A percentile compares a stretch with the other conserved stretches of the same genome.
Evolutionary conservation across 192 early-diverging fungal genomes (phyloP).

Genomic region (Backusella westeae): DNA sequence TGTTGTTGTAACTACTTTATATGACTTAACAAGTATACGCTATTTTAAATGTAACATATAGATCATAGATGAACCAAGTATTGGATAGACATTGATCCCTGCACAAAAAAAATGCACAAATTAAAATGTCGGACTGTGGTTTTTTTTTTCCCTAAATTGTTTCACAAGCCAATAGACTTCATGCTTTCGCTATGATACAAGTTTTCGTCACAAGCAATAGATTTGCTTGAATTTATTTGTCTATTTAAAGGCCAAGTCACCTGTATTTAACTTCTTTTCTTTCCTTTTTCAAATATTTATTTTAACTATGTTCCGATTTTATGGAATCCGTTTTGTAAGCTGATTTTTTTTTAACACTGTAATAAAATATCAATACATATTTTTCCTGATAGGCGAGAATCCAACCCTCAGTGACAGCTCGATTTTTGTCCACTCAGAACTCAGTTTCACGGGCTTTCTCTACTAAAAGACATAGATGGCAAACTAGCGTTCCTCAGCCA

Average conservation of each 20-base stretch:
- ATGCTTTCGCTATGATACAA: slow-evolving; percentile 5
- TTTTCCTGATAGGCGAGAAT: neutral
- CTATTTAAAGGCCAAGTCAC: neutral
- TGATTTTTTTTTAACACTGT: neutral
- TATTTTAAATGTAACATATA: neutral
- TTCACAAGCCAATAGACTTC: slow-evolving; percentile 13
- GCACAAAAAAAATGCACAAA: neutral
- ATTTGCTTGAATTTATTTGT: neutral
- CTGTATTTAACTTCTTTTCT: neutral
- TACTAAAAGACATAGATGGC: slow-evolving; percentile 30
- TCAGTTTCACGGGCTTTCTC: slow-evolving; percentile 22
- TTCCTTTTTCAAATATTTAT: neutral
- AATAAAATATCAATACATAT: neutral
- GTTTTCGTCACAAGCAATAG: slow-evolving; percentile 10
- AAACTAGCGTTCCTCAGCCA: slow-evolving; percentile 43
- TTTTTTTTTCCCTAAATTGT: neutral
- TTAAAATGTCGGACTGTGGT: neutral
- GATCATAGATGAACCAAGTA: neutral
- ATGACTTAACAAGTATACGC: neutral
- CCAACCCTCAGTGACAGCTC: neutral
- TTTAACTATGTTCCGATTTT: neutral
- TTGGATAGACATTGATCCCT: neutral
- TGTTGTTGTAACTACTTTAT: neutral
- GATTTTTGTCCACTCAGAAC: neutral
- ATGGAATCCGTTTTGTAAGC: slow-evolving; percentile 1